These are phyloP conservation scores for Nannochloropsis gaditana DNA, from an alignment of 108 stramenopile genomes.

Conservation along the genomic window DNA sequence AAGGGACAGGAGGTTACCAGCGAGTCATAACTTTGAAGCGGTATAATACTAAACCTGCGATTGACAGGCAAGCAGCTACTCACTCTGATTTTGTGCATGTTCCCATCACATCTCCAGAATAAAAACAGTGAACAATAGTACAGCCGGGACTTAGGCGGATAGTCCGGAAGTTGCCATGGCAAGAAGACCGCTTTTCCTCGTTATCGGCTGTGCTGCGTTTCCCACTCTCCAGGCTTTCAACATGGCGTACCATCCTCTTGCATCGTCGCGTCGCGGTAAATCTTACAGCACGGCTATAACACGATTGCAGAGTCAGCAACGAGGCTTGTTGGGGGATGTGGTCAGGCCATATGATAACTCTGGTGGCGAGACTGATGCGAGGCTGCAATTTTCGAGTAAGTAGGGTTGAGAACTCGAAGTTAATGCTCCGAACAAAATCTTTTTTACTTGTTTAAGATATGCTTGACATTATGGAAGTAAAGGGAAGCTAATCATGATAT, in stretches of 20 bases:
- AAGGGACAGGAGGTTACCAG: too few relatives aligned
- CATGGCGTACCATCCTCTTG: not conserved
- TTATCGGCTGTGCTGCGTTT: not conserved
- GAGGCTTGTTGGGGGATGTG: not conserved
- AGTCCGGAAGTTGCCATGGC: not conserved
- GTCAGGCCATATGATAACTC: not conserved
- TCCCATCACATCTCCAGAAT: too few relatives aligned
- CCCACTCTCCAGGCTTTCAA: not conserved
- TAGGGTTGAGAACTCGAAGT: not conserved
- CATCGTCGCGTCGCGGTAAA: not conserved
- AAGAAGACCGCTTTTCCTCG: not conserved
- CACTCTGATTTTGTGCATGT: too few relatives aligned
- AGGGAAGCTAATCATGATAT: too few relatives aligned
- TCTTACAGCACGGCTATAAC: not conserved
- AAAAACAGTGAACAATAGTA: too few relatives aligned
- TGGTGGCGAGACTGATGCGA: not conserved
- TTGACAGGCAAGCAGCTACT: too few relatives aligned
- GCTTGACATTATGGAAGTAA: too few relatives aligned
- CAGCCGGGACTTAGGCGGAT: too few relatives aligned
- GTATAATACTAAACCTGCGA: too few relatives aligned
- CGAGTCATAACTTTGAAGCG: too few relatives aligned
- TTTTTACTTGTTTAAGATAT: too few relatives aligned
- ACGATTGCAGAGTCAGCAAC: not conserved
- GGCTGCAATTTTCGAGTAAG: conserved; percentile 15
- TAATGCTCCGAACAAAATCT: too few relatives aligned